Evolutionary conservation across 2,329 filamentous ascomycete species (phyloP).

Genomic region (Knoxdaviesia capensis): DNA sequence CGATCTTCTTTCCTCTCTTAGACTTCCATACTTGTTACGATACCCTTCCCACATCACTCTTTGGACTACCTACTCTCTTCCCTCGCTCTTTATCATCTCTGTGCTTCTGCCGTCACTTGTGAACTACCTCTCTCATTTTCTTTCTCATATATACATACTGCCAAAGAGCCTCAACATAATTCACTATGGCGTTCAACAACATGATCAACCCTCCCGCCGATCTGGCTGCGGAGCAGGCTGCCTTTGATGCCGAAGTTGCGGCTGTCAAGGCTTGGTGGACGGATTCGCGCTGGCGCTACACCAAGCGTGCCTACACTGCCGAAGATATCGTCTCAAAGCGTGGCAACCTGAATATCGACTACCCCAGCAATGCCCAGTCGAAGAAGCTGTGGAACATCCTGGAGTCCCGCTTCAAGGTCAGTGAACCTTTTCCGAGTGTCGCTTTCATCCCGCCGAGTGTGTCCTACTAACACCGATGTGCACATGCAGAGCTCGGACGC

Average conservation of each 20-base stretch:
- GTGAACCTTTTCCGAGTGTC: conserved; percentile 6
- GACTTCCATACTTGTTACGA: too few relatives aligned
- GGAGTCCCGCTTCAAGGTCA: conserved; percentile 67
- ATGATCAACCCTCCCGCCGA: conserved; percentile 39
- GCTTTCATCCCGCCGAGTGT: neutral
- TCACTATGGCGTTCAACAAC: conserved; percentile 38
- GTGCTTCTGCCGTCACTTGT: too few relatives aligned
- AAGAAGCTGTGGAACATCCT: conserved; percentile 93
- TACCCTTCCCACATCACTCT: neutral
- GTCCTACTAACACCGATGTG: neutral
- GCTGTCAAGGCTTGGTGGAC: conserved; percentile 89
- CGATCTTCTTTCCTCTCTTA: neutral
- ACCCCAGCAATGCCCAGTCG: conserved; percentile 69
- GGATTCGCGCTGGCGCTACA: conserved; percentile 80
- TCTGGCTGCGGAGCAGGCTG: conserved; percentile 36
- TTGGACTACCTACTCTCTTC: too few relatives aligned
- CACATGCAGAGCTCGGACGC: conserved; percentile 50
- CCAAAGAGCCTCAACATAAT: conserved; percentile 2
- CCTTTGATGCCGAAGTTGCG: conserved; percentile 67
- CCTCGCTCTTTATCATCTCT: too few relatives aligned
- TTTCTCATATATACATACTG: conserved; percentile 1
- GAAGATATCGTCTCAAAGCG: conserved; percentile 95
- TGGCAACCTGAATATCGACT: conserved; percentile 75
- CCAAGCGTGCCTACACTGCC: conserved; percentile 79
- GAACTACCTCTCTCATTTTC: neutral